Base-by-base conservation (phyloP, 2,329 filamentous ascomycete genomes). In the Fusarium irregulare region DNA sequence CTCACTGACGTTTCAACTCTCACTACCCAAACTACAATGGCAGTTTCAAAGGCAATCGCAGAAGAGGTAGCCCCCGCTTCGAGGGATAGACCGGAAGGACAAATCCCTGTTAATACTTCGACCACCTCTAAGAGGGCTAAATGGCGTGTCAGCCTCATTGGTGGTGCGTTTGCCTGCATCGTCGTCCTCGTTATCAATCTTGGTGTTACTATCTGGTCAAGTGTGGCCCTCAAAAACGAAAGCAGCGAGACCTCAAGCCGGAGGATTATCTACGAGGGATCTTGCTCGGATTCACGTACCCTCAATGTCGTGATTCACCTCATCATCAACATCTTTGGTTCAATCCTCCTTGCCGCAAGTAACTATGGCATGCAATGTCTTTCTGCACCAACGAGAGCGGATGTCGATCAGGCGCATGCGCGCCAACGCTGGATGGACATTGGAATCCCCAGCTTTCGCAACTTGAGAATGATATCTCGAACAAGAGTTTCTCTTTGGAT, bases 361-460 rank as follows among this genome's bases (percentile, higher is more conserved):
- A 51, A 51, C 12, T 51, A 51, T 40, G 48, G 21, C 11, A 51
- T 51, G 48, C 48, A 51, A 27, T 51, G 48, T 6, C 48, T 51
- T 3, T 51, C 48, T 1, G 32, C 48, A 1, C 48, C 48, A 20
- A 51, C 48, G 0, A n/a, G 48, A 16, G 32, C 16, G 1, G 48
- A 51, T 12, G 21, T 51, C 0, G 48, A 51, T 3, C 34, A 11
- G 8, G 48, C 48, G 0, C 32, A 50, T n/a, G 4, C 3, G 4
- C 21, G 12, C 18, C 3, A 9, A 9, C 1, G 1, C 2, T 50
- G 48, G 48, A 21, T 51, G 11, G 48, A 51, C 1, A 51, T 51
- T 4, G 48, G 48, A 6, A 40, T 51, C 0, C 48, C 32, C 3
- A 51, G 48, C 16, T 51, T 51, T 11, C 48, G 30, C 1, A 51